These are phyloP conservation scores for Botrytis deweyae DNA, from an alignment of 2,329 filamentous ascomycete genomes.

Conservation along the genomic window DNA sequence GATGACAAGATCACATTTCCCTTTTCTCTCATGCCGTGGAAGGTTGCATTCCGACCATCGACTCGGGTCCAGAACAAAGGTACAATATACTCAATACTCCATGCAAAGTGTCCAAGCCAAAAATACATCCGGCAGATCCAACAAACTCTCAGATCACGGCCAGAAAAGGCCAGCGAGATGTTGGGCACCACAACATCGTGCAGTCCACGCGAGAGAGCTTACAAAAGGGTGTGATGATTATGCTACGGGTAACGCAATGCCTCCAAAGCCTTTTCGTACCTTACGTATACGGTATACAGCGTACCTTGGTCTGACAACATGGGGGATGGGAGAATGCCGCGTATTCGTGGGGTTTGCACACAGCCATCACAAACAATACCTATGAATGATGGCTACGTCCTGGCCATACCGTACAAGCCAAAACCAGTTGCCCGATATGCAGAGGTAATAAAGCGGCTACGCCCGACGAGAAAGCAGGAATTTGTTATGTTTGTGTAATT, in stretches of 20 bases:
- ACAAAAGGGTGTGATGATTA: constrained; percentile 3
- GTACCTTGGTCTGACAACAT: constrained; percentile 12
- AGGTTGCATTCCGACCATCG: constrained; percentile 1
- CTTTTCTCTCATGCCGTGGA: constrained; percentile 3
- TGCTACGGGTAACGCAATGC: not conserved
- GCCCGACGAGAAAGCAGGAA: constrained; percentile 17
- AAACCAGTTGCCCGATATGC: constrained; percentile 19
- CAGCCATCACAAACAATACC: not conserved
- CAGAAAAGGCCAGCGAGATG: constrained; percentile 1
- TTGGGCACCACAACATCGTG: constrained; percentile 21
- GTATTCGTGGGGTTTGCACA: constrained; percentile 20
- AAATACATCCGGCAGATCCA: not conserved
- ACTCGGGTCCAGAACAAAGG: constrained; percentile 14
- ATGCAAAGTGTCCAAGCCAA: constrained; percentile 6
- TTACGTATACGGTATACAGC: constrained; percentile 10
- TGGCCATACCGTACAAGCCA: not conserved
- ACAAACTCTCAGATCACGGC: not conserved
- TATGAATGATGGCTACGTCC: constrained; percentile 1
- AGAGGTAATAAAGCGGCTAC: not conserved
- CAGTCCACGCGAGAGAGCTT: not conserved
- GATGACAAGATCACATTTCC: constrained; percentile 21
- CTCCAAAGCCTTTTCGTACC: constrained; percentile 17
- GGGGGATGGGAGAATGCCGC: constrained; percentile 6
- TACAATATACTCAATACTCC: not conserved
- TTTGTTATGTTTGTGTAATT: not conserved